Conservation (phyloP, 148 eudicot species). For the Arctostaphylos glauca region DNA sequence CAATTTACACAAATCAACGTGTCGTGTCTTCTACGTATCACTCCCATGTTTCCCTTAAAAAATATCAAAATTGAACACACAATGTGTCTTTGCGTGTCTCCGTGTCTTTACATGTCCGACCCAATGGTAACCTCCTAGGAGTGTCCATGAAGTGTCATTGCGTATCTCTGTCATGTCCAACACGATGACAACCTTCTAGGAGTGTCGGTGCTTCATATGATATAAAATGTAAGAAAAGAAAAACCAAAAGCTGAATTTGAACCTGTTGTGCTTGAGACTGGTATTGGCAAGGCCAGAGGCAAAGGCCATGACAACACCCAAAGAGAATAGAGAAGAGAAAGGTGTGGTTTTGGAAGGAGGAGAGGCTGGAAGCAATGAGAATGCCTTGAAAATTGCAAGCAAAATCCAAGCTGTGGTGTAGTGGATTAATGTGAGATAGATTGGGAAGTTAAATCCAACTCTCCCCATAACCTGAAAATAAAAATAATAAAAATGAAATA, state of each 20-base stretch:
- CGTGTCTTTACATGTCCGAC: too few relatives aligned
- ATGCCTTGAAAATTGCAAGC: constrained; percentile 69
- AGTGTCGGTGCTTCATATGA: too few relatives aligned
- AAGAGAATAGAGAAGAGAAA: constrained; percentile 64
- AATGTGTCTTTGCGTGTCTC: too few relatives aligned
- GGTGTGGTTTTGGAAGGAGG: constrained; percentile 83
- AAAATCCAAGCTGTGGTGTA: constrained; percentile 66
- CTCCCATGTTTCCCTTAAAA: too few relatives aligned
- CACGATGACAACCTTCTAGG: too few relatives aligned
- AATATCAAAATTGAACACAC: too few relatives aligned
- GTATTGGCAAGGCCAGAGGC: constrained; percentile 94
- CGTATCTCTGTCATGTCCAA: too few relatives aligned
- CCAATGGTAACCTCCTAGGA: too few relatives aligned
- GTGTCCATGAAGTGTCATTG: too few relatives aligned
- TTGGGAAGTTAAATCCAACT: constrained; percentile 82
- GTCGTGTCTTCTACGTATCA: too few relatives aligned
- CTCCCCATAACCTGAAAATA: constrained; percentile 74
- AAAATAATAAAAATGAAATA: neutral
- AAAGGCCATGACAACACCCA: constrained; percentile 91
- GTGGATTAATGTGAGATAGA: constrained; percentile 78
- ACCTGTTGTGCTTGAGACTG: constrained; percentile 88
- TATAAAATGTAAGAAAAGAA: neutral
- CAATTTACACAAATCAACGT: too few relatives aligned
- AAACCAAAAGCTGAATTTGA: neutral
- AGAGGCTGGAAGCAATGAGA: constrained; percentile 70